A percentile compares a stretch with the other conserved stretches of the same genome.
Evolutionary conservation across 2,329 filamentous ascomycete genomes (phyloP).

Genomic region (Aspergillus sp.): DNA sequence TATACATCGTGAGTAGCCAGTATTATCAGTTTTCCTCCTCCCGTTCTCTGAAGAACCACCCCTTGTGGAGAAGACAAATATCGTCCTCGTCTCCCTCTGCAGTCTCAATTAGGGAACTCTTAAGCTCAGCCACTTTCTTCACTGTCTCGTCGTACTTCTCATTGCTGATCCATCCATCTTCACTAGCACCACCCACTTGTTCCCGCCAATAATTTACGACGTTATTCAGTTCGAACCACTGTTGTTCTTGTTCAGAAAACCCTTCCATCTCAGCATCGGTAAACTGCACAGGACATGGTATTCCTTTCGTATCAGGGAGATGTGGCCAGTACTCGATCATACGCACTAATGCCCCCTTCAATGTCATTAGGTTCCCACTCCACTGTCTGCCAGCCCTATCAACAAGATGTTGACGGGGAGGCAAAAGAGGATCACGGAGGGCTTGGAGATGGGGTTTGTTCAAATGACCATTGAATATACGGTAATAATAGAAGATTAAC

Average conservation of each 20-base stretch:
- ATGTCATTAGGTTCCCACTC: constrained; percentile 16
- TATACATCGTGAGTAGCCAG: no score
- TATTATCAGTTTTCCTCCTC: not conserved
- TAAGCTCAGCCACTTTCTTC: not conserved
- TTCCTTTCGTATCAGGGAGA: constrained; percentile 5
- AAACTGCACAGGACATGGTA: constrained; percentile 11
- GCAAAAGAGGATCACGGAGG: constrained; percentile 13
- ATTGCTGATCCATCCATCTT: constrained; percentile 13
- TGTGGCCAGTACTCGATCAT: constrained; percentile 8
- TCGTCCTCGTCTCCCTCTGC: not conserved
- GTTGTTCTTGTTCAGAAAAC: constrained; percentile 12
- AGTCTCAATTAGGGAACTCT: not conserved
- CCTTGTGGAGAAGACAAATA: not conserved
- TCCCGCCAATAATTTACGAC: constrained; percentile 15
- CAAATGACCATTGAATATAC: constrained; percentile 15
- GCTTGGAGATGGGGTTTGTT: constrained; percentile 18
- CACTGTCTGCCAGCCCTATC: constrained; percentile 17
- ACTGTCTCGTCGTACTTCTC: constrained; percentile 6
- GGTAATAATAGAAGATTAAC: constrained; percentile 16
- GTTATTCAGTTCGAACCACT: constrained; percentile 15
- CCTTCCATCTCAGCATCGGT: constrained; percentile 7
- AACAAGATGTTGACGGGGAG: constrained; percentile 15
- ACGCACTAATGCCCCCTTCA: constrained; percentile 15
- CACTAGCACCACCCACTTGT: constrained; percentile 10
- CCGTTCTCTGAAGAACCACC: not conserved